phyloP scores from a whole-genome alignment of 257 asterid species.

The Coffea canephora region DNA sequence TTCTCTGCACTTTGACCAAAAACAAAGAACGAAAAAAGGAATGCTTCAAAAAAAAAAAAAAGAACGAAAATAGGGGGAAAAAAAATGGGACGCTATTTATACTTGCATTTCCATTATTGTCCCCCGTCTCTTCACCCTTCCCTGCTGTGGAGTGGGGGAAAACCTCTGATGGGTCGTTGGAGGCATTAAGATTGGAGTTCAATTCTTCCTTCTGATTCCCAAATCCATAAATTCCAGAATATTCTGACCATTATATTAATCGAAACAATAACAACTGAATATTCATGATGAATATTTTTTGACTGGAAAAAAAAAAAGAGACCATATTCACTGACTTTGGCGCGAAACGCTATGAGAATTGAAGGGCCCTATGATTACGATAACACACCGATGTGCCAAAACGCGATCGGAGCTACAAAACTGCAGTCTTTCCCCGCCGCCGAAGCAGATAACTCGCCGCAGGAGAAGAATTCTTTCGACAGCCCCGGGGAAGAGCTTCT shows the following conservation, averaged over 20 bases:
- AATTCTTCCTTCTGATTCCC: not conserved
- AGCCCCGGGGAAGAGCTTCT: constrained; percentile 37
- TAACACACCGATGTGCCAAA: constrained; percentile 41
- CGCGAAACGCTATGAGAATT: constrained; percentile 46
- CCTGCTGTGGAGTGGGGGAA: no score
- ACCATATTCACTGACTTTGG: constrained; percentile 6
- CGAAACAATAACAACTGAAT: not conserved
- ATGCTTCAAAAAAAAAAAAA: no score
- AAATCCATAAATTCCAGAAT: not conserved
- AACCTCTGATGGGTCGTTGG: no score
- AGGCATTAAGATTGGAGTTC: not conserved
- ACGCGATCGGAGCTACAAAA: constrained; percentile 16
- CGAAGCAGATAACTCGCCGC: constrained; percentile 9
- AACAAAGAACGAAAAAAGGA: no score
- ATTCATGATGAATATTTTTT: not conserved
- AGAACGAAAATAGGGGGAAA: no score
- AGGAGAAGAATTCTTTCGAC: constrained; percentile 16
- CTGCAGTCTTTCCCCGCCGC: constrained; percentile 1
- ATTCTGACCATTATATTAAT: not conserved
- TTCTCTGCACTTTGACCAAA: no score
- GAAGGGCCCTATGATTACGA: constrained; percentile 25
- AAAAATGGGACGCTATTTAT: no score
- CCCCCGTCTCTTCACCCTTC: no score
- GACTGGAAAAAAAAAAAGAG: not conserved
- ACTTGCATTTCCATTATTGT: no score